A percentile compares a stretch with the other conserved stretches of the same genome.
Conservation (phyloP, 2,329 filamentous ascomycete genomes). For the Aspergillus piperis region DNA sequence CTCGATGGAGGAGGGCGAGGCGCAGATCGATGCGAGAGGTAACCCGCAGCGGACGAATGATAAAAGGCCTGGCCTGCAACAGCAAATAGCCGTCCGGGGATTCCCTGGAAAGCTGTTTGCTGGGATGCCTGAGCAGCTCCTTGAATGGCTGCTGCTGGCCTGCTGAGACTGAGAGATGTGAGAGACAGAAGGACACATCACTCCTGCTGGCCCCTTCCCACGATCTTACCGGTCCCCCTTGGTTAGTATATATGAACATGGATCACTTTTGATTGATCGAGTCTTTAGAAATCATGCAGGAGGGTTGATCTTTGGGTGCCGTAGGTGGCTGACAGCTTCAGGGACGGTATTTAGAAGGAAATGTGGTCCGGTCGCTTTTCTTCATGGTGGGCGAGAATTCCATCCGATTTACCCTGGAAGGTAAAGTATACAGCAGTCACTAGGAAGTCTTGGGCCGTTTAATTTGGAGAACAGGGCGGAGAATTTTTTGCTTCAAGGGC, state of each 20-base stretch:
- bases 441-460: background rate
- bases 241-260: background rate
- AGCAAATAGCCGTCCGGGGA: constrained; percentile 7
- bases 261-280: constrained; percentile 1
- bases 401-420: too few species aligned
- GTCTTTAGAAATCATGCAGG: background rate
- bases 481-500: background rate
- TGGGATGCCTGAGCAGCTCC: constrained; percentile 3
- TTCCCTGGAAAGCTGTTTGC: constrained; percentile 5
- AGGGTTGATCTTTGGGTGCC: background rate
- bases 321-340: constrained; percentile 3
- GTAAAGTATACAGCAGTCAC: too few species aligned
- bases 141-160: constrained; percentile 1
- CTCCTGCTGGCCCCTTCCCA: background rate
- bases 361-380: background rate
- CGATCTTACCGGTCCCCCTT: background rate
- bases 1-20: constrained; percentile 16
- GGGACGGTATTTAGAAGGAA: background rate
- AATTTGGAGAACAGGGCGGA: background rate
- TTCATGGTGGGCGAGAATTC: background rate
- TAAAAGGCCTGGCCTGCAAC: background rate
- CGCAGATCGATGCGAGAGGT: constrained; percentile 11
- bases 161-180: background rate
- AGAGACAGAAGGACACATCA: constrained; percentile 4
- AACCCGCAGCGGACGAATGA: background rate